Evolutionary conservation across 2,329 filamentous ascomycete genomes (phyloP).

Genomic region (Sporothrix phasma): DNA sequence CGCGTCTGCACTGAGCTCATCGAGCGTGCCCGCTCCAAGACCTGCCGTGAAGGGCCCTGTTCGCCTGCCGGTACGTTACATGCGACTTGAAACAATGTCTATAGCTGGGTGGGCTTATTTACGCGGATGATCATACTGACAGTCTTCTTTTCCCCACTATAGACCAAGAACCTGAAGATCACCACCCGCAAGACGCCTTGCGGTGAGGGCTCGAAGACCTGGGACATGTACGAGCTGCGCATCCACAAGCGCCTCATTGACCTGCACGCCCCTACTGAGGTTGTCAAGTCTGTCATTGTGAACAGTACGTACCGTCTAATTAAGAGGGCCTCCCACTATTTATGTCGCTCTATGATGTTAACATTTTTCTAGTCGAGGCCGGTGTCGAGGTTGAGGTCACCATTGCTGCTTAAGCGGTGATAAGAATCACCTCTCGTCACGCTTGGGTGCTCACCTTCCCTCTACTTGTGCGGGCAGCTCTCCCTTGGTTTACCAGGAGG

Average conservation of each 20-base stretch:
- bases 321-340: too few relatives aligned
- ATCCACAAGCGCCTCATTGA: conserved; percentile 98
- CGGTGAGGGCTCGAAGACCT: conserved; percentile 99
- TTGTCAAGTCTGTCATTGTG: conserved; percentile 93
- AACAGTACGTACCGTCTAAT: conserved; percentile 42
- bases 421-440: neutral
- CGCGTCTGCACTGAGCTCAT: conserved; percentile 98
- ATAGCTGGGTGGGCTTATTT: neutral
- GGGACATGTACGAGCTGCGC: conserved; percentile 88
- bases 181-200: conserved; percentile 98
- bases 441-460: neutral
- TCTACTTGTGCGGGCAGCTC: neutral
- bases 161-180: conserved; percentile 90
- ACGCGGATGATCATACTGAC: neutral
- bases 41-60: conserved; percentile 96
- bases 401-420: conserved; percentile 53
- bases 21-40: conserved; percentile 97
- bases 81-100: neutral
- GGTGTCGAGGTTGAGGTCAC: conserved; percentile 91
- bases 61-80: conserved; percentile 56
- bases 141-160: neutral
- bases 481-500: neutral
- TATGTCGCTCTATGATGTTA: neutral
- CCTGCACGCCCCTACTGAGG: conserved; percentile 94
- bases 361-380: conserved; percentile 51